Conservation (phyloP, 306 rosid genomes). For the Rosa chinensis region DNA sequence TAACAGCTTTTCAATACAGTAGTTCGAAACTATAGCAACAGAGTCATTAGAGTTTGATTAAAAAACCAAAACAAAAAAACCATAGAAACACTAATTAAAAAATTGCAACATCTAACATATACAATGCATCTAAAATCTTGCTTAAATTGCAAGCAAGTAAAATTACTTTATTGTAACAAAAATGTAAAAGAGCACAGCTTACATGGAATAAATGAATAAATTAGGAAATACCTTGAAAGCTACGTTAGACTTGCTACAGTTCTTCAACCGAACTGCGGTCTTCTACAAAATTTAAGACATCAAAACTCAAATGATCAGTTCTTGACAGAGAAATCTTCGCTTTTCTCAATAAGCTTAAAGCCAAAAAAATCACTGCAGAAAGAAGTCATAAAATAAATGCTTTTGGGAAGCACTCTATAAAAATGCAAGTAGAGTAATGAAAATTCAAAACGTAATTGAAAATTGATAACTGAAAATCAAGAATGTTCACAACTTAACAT, state of each 20-base stretch:
- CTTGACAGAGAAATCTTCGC: too few relatives aligned
- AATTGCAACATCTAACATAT: neutral
- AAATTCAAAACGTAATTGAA: neutral
- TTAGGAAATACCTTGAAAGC: constrained; percentile 78
- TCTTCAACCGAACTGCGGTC: constrained; percentile 77
- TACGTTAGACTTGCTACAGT: constrained; percentile 76
- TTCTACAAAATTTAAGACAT: constrained; percentile 36
- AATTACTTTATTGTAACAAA: neutral
- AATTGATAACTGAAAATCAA: neutral
- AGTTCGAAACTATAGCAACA: constrained; percentile 79
- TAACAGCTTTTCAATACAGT: constrained; percentile 97
- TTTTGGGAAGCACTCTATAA: neutral
- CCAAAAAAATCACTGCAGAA: neutral
- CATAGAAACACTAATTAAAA: neutral
- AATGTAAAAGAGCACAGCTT: neutral
- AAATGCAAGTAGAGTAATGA: neutral
- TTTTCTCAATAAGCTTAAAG: neutral
- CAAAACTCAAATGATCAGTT: neutral
- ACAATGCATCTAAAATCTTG: neutral
- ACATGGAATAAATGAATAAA: neutral
- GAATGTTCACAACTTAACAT: neutral
- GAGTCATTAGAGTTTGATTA: neutral
- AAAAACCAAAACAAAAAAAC: neutral
- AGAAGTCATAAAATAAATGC: neutral
- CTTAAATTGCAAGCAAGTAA: neutral